Conservation (phyloP, 2,329 filamentous ascomycete species). For the Blastomyces parvus region DNA sequence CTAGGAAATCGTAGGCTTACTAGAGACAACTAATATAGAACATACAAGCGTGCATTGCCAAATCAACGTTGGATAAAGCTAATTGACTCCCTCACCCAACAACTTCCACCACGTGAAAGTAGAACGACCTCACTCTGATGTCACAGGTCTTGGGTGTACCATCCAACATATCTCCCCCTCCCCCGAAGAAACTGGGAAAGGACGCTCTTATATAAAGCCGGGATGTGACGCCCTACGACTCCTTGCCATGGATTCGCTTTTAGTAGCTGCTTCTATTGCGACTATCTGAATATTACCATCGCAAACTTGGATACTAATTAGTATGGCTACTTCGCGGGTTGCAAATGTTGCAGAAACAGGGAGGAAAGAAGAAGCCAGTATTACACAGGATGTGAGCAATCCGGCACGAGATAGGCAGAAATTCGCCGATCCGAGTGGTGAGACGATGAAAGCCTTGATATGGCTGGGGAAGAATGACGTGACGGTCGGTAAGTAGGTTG, state of each 20-base stretch:
- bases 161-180: not conserved
- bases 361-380: conserved; percentile 55
- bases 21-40: too few relatives aligned
- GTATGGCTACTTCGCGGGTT: conserved; percentile 56
- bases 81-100: not conserved
- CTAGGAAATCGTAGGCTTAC: too few relatives aligned
- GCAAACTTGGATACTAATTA: conserved; percentile 21
- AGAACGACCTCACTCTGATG: not conserved
- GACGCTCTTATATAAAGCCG: not conserved
- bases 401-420: conserved; percentile 47
- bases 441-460: conserved; percentile 68
- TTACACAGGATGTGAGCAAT: conserved; percentile 59
- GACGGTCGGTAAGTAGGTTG: conserved; percentile 45
- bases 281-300: not conserved
- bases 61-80: not conserved
- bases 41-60: not conserved
- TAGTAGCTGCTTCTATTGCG: not conserved
- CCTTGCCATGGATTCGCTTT: not conserved
- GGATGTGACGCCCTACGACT: not conserved
- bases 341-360: conserved; percentile 62
- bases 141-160: not conserved
- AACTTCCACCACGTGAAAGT: not conserved
- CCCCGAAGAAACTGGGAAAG: not conserved
- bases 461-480: conserved; percentile 80
- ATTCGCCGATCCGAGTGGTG: conserved; percentile 42